Evolutionary conservation across 257 asterid species (phyloP).

Genomic region (Fraxinus excelsior): DNA sequence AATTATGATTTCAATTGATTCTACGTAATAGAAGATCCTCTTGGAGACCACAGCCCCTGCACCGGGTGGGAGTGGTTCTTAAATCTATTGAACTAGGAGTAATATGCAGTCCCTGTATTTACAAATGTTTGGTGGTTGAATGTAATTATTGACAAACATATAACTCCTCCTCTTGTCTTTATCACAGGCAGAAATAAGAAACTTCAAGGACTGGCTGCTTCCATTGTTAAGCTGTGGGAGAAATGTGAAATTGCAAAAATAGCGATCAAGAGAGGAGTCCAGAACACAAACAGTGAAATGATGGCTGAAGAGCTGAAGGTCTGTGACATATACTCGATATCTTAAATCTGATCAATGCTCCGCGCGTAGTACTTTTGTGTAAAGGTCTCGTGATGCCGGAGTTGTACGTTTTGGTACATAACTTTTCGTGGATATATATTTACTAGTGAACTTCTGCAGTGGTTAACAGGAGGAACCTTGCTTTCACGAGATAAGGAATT

Average conservation of each 20-base stretch:
- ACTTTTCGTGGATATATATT: conserved; percentile 25
- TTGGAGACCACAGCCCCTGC: conserved; percentile 10
- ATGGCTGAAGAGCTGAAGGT: conserved; percentile 99
- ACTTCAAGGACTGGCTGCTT: conserved; percentile 92
- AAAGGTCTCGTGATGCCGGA: not conserved
- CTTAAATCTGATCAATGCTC: conserved; percentile 16
- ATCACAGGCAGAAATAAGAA: conserved; percentile 84
- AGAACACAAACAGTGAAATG: conserved; percentile 82
- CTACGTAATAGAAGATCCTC: conserved; percentile 11
- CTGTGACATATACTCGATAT: conserved; percentile 25
- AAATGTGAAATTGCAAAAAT: conserved; percentile 97
- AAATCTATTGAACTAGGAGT: conserved; percentile 14
- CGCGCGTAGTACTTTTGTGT: conserved; percentile 1
- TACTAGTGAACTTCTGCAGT: conserved; percentile 61
- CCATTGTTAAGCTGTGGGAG: conserved; percentile 96
- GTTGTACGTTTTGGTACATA: conserved; percentile 8
- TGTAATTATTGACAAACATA: conserved; percentile 2
- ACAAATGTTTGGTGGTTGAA: not conserved
- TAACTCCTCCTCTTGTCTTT: conserved; percentile 21
- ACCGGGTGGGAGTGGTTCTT: conserved; percentile 7
- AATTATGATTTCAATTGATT: not conserved
- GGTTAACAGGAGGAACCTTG: conserved; percentile 87
- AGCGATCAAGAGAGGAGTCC: conserved; percentile 92
- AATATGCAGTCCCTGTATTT: not conserved
- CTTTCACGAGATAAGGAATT: conserved; percentile 94